phyloP scores from a whole-genome alignment of 1,284 basidiomycete genomes.

The Xerocomus amazonicus region DNA sequence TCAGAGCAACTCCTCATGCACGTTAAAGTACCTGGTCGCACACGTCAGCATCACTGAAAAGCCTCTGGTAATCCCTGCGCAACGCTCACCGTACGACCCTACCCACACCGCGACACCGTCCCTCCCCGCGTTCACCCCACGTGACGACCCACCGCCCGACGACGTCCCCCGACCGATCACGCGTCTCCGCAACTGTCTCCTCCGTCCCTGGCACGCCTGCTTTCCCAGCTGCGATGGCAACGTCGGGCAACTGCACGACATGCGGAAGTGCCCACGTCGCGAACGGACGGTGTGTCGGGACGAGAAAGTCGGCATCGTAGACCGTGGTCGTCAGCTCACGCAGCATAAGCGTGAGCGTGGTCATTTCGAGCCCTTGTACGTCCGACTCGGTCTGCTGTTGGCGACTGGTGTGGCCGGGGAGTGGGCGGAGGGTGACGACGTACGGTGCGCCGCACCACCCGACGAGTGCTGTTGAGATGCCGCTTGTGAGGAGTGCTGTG shows the following conservation, averaged over 20 bases:
- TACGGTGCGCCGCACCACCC: constrained; percentile 66
- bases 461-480: constrained; percentile 71
- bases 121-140: constrained; percentile 63
- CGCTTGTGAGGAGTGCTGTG: constrained; percentile 69
- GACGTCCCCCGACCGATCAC: constrained; percentile 57
- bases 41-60: not conserved
- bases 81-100: constrained; percentile 55
- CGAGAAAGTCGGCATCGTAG: constrained; percentile 71
- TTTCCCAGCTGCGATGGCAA: constrained; percentile 31
- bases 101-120: constrained; percentile 58
- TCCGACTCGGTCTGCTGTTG: constrained; percentile 10
- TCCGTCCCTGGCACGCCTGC: constrained; percentile 48
- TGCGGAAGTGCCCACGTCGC: constrained; percentile 78
- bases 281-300: constrained; percentile 67
- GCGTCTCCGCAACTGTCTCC: constrained; percentile 76
- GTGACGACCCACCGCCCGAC: constrained; percentile 76
- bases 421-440: constrained; percentile 43
- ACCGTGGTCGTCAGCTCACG: constrained; percentile 61
- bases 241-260: constrained; percentile 46
- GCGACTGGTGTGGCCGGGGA: constrained; percentile 34
- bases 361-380: constrained; percentile 62
- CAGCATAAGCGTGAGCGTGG: constrained; percentile 63
- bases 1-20: constrained; percentile 73
- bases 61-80: not conserved
- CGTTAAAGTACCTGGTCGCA: constrained; percentile 66